Conservation (phyloP, 2,329 filamentous ascomycete species). For the Tolypocladium ovalisporum region DNA sequence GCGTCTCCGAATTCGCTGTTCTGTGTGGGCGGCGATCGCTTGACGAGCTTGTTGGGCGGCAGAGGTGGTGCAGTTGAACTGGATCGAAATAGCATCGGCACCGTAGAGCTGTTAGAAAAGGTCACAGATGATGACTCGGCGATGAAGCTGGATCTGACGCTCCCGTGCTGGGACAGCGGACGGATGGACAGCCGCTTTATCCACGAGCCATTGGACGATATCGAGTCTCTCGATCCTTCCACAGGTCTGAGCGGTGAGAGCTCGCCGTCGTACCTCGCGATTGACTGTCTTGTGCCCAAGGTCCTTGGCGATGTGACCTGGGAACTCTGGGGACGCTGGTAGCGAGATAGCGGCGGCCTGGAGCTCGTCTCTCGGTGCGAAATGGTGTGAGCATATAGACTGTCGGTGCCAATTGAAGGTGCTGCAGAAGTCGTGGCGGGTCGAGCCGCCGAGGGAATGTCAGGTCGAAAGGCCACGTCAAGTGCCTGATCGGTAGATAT, state of each 20-base stretch:
- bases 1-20: conserved; percentile 28
- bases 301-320: conserved; percentile 30
- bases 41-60: conserved; percentile 67
- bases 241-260: conserved; percentile 22
- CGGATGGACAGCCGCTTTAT: conserved; percentile 59
- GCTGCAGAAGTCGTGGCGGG: conserved; percentile 32
- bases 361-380: conserved; percentile 20
- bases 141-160: conserved; percentile 51
- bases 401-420: conserved; percentile 18
- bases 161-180: conserved; percentile 53
- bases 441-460: conserved; percentile 20
- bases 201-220: conserved; percentile 58
- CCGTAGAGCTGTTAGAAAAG: conserved; percentile 55
- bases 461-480: conserved; percentile 13
- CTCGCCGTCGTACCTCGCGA: conserved; percentile 29
- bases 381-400: conserved; percentile 16
- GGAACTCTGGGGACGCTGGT: conserved; percentile 24
- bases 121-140: conserved; percentile 55
- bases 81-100: conserved; percentile 45
- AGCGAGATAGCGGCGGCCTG: conserved; percentile 25
- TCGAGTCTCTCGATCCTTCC: conserved; percentile 42
- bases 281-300: conserved; percentile 30
- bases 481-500: conserved; percentile 24
- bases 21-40: conserved; percentile 52
- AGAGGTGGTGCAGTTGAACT: conserved; percentile 29